Evolutionary conservation across 2,329 filamentous ascomycete species (phyloP).

Genomic region (Corniculantispora saksenae): DNA sequence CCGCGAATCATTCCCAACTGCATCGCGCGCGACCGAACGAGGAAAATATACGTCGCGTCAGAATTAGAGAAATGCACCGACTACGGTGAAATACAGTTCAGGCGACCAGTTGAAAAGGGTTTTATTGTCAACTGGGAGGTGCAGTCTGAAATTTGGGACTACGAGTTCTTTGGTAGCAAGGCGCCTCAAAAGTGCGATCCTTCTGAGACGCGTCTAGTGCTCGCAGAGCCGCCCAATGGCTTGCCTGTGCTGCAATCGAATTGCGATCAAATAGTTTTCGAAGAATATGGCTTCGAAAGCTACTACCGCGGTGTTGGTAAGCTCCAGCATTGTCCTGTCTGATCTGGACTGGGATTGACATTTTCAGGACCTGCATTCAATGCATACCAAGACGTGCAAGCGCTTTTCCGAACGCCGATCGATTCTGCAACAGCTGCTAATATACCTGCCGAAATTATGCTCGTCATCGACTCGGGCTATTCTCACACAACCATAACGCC

Average conservation of each 20-base stretch:
- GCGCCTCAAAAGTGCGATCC: slow-evolving; percentile 73
- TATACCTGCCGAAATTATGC: slow-evolving; percentile 73
- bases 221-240: slow-evolving; percentile 84
- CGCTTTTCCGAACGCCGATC: slow-evolving; percentile 63
- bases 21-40: slow-evolving; percentile 79
- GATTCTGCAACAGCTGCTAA: slow-evolving; percentile 42
- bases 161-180: slow-evolving; percentile 74
- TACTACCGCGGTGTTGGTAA: slow-evolving; percentile 76
- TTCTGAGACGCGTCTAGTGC: slow-evolving; percentile 75
- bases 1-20: slow-evolving; percentile 84
- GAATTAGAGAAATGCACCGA: slow-evolving; percentile 80
- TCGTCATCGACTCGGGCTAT: slow-evolving; percentile 89
- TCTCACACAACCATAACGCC: slow-evolving; percentile 91
- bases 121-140: slow-evolving; percentile 97
- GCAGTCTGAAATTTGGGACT: slow-evolving; percentile 93
- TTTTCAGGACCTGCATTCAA: slow-evolving; percentile 69
- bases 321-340: background rate
- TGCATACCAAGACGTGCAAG: slow-evolving; percentile 77
- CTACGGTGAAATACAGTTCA: slow-evolving; percentile 84
- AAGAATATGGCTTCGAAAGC: slow-evolving; percentile 90
- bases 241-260: slow-evolving; percentile 81
- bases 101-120: slow-evolving; percentile 89
- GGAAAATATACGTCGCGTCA: slow-evolving; percentile 75
- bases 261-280: slow-evolving; percentile 95
- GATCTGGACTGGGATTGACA: background rate